Percentiles rank a stretch among this genome's conserved stretches.
These are phyloP conservation scores for Nelumbo lutea DNA, from an alignment of 164 flowering plant genomes.

Conservation along the genomic window DNA sequence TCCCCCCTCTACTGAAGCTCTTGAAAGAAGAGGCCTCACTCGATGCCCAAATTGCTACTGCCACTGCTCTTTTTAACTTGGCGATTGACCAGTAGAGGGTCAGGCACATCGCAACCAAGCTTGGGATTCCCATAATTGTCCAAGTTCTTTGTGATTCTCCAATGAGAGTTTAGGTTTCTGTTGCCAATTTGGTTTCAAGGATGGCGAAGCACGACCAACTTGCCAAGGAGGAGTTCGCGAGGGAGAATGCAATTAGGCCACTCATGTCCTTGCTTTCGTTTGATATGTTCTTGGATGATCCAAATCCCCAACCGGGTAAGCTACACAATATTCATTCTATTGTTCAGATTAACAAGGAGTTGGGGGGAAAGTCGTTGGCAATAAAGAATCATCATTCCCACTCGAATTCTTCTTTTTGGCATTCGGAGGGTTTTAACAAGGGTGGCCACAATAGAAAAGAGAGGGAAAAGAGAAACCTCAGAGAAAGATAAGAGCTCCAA, in stretches of 20 bases:
- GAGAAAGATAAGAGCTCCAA: no score
- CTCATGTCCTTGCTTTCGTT: slow-evolving; percentile 44
- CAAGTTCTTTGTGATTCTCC: slow-evolving; percentile 42
- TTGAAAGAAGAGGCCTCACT: slow-evolving; percentile 44
- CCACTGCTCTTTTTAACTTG: slow-evolving; percentile 39
- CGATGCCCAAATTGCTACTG: slow-evolving; percentile 66
- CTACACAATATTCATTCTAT: slow-evolving; percentile 48
- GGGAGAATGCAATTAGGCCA: slow-evolving; percentile 54
- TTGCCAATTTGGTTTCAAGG: slow-evolving; percentile 51
- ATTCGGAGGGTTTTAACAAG: slow-evolving; percentile 30
- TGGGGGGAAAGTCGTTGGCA: slow-evolving; percentile 7
- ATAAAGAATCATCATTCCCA: background rate
- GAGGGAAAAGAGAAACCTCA: slow-evolving; percentile 41
- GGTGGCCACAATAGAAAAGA: slow-evolving; percentile 37
- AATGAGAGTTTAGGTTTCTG: slow-evolving; percentile 44
- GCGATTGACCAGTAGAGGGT: slow-evolving; percentile 44
- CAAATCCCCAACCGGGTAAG: slow-evolving; percentile 25
- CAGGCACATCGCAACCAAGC: slow-evolving; percentile 20
- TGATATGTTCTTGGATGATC: slow-evolving; percentile 41
- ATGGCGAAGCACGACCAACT: slow-evolving; percentile 45
- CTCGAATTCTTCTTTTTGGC: slow-evolving; percentile 15
- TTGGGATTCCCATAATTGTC: slow-evolving; percentile 44
- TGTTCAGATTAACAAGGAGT: slow-evolving; percentile 52
- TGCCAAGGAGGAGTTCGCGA: slow-evolving; percentile 61
- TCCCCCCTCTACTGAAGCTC: slow-evolving; percentile 52